phyloP scores from a whole-genome alignment of 2,329 filamentous ascomycete species.

The Daldinia sp. region DNA sequence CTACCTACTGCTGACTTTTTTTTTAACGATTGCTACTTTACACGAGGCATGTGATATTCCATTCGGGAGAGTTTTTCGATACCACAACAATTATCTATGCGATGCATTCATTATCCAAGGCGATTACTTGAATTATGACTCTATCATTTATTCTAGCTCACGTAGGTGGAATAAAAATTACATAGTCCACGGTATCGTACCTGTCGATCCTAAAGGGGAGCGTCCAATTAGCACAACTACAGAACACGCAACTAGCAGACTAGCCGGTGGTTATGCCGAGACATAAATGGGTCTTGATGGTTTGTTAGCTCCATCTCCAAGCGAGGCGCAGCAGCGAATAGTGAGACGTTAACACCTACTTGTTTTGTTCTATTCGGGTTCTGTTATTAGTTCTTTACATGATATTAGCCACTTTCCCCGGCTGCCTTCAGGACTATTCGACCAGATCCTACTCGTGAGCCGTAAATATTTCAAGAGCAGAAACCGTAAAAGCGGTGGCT shows the following conservation, averaged over 20 bases:
- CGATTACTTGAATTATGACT: too few relatives aligned
- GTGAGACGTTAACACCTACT: conserved; percentile 22
- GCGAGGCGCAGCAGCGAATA: conserved; percentile 31
- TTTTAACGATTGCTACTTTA: not conserved
- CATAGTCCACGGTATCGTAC: not conserved
- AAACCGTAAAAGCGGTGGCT: too few relatives aligned
- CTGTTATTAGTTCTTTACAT: not conserved
- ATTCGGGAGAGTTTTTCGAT: too few relatives aligned
- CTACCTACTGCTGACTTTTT: too few relatives aligned
- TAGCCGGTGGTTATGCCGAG: conserved; percentile 15
- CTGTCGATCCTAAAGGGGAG: conserved; percentile 27
- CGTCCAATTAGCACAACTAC: not conserved
- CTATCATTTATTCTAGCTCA: not conserved
- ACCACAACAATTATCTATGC: too few relatives aligned
- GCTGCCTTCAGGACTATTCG: not conserved
- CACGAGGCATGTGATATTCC: not conserved
- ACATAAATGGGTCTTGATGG: conserved; percentile 5
- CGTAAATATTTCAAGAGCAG: too few relatives aligned
- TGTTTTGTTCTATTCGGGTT: conserved; percentile 1
- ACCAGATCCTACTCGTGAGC: too few relatives aligned
- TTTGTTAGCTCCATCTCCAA: conserved; percentile 12
- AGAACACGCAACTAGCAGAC: not conserved
- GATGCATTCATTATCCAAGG: too few relatives aligned
- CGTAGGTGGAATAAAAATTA: too few relatives aligned
- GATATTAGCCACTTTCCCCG: not conserved